Percentiles rank a stretch among this genome's conserved stretches.
These are phyloP conservation scores for Datisca glomerata DNA, from an alignment of 306 rosid genomes.

Conservation along the genomic window DNA sequence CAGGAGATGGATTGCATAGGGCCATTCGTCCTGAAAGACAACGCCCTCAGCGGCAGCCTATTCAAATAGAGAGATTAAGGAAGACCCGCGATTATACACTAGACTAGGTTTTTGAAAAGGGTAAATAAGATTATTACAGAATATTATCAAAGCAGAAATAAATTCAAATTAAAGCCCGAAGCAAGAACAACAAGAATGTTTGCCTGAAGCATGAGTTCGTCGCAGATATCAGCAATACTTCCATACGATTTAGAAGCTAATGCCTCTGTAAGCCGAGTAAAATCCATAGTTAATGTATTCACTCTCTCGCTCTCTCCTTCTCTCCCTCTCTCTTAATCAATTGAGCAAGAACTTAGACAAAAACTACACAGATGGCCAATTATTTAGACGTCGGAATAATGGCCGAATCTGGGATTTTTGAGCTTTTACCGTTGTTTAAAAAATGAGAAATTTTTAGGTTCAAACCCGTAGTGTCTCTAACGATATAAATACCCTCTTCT, in stretches of 20 bases:
- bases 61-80: slow-evolving; percentile 3
- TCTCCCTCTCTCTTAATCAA: too few species aligned
- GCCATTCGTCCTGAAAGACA: slow-evolving; percentile 67
- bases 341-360: too few species aligned
- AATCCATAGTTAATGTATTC: slow-evolving; percentile 46
- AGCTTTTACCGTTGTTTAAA: too few species aligned
- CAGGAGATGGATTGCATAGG: slow-evolving; percentile 68
- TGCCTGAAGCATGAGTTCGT: slow-evolving; percentile 60
- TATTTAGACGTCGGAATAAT: too few species aligned
- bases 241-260: slow-evolving; percentile 50
- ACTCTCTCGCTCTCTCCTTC: too few species aligned
- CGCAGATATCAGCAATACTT: slow-evolving; percentile 54
- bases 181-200: not conserved
- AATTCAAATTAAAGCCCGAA: not conserved
- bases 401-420: too few species aligned
- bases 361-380: too few species aligned
- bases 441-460: too few species aligned
- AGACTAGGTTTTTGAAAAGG: not conserved
- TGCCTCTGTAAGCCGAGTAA: slow-evolving; percentile 30
- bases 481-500: too few species aligned
- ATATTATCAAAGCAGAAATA: not conserved
- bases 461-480: too few species aligned
- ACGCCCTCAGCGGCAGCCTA: slow-evolving; percentile 78
- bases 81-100: not conserved
- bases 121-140: not conserved